Evolutionary conservation across 306 rosid genomes (phyloP).

Genomic region (Abrus precatorius): DNA sequence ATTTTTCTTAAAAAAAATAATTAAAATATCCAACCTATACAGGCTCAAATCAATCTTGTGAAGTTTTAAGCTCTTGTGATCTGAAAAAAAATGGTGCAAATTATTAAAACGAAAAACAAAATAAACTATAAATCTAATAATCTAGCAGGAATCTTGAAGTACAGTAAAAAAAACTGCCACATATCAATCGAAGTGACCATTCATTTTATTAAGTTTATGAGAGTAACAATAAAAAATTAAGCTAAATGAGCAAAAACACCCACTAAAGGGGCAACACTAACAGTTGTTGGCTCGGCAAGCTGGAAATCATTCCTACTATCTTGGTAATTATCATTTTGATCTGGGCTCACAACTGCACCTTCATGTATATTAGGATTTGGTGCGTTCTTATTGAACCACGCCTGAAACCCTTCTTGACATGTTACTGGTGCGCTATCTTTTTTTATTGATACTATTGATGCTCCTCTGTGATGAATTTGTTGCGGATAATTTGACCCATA

Average conservation of each 20-base stretch:
- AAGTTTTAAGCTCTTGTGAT: too few relatives aligned
- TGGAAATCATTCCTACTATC: conserved; percentile 59
- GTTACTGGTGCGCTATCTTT: conserved; percentile 39
- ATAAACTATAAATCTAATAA: too few relatives aligned
- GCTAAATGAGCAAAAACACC: conserved; percentile 72
- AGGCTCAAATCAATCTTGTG: too few relatives aligned
- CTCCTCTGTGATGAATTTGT: conserved; percentile 73
- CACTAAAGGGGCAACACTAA: conserved; percentile 57
- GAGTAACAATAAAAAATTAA: conserved; percentile 1
- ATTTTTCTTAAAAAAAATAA: too few relatives aligned
- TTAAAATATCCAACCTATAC: too few relatives aligned
- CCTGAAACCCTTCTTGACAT: conserved; percentile 56
- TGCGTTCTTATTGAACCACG: conserved; percentile 53
- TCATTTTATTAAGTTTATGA: too few relatives aligned
- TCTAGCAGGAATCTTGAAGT: too few relatives aligned
- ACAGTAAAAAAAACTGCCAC: too few relatives aligned
- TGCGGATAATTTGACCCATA: conserved; percentile 59
- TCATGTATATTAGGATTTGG: conserved; percentile 67
- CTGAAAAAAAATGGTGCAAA: too few relatives aligned
- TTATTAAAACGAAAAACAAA: too few relatives aligned
- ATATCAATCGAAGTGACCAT: too few relatives aligned
- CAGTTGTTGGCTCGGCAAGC: conserved; percentile 62
- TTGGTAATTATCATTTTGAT: conserved; percentile 41
- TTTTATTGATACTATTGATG: conserved; percentile 68
- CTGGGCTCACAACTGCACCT: conserved; percentile 69